Evolutionary conservation across 140 eudicot species (phyloP), one percentile per base, ranked within the genome.

Genomic region (Cichorium intybus): DNA sequence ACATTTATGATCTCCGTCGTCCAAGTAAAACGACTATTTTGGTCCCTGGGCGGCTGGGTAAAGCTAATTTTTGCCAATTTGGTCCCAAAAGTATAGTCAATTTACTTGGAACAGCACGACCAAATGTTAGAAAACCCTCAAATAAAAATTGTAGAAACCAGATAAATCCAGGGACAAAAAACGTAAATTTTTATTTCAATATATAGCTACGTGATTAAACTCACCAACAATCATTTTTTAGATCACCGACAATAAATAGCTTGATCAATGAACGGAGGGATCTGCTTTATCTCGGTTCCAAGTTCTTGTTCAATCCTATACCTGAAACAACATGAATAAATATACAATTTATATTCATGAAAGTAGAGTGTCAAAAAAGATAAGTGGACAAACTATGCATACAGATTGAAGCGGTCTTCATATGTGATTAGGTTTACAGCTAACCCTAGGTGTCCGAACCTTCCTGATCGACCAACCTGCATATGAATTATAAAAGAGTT

Each of bases 401-500:
- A 92, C 98, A 92, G 77, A 77, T 92, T 92, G 75, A 92, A 92
- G 51, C 98, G 96, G 26, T 92, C 98, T 78, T 92, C 96, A 56
- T 87, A 88, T 23, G 96, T 92, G 54, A 92, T 85, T 60, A 88
- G 79, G 78, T 92, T 92, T 62, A 92, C 96, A 20, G 99, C 99
- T 52, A 88, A 59, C n/a, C 99, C 99, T 56, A 88, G 97, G 75
- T 88, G 96, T 63, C 97, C 99, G 68, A 79, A 92, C 68, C 99
- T 81, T 72, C 99, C 96, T 11, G 99, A 88, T 59, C 99, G 85
- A 66, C 99, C 99, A 79, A 92, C 97, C 99, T 87, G 78, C 29
- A 60, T 10, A 45, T 5, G 2, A 43, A 23, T 45, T 48, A 57
- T 62, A 34, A 18, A 0, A 64, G n/a, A 22, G 16, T 29, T 31